Evolutionary conservation across 1,284 basidiomycete genomes (phyloP), one percentile per base, ranked within the genome.

Genomic region (Pseudozyma pruni): DNA sequence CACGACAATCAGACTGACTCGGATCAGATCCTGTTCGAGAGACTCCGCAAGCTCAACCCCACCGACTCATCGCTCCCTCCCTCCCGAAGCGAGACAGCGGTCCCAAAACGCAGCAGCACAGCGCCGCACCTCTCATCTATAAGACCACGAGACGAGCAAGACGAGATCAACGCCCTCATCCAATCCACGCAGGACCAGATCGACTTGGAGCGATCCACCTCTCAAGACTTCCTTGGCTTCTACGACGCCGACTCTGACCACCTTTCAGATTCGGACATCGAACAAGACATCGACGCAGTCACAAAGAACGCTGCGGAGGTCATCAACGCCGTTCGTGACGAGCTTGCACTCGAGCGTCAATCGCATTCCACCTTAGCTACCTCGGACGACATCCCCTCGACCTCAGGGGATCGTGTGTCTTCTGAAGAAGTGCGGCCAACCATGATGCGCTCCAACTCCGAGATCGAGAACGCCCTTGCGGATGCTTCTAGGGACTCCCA

Each of bases 131-230:
- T 25, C 4, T 43, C 38, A 22, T 40, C 29, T 11, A 13, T 17
- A 9, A 19, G 44, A 9, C 22, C 41, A 9, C 39, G 34, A 4
- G 53, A 57, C 62, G 62, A 66, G 23, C 58, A 67, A 45, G 69
- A 67, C 58, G 51, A 67, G 33, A 50, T 72, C 48, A 55, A 72
- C 27, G 58, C 58, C 23, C 55, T 72, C 34, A 62, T 72, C 9
- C 53, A 45, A 23, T 46, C 42, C 3, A 56, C 69, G 5, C 57
- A 59, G 33, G 50, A 66, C 22, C 54, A 67, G 37, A 27, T 72
- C 3, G 52, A 60, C 20, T 6, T 61, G 20, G 61, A 71, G 38
- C 48, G 41, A 39, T 38, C 53, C 31, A 35, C 45, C 17, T 10
- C 31, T 6, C 22, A 37, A 10, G 14, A 44, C 43, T 8, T 16